phyloP scores from a whole-genome alignment of 106 monocot species.

The Xerophyta viscosa region DNA sequence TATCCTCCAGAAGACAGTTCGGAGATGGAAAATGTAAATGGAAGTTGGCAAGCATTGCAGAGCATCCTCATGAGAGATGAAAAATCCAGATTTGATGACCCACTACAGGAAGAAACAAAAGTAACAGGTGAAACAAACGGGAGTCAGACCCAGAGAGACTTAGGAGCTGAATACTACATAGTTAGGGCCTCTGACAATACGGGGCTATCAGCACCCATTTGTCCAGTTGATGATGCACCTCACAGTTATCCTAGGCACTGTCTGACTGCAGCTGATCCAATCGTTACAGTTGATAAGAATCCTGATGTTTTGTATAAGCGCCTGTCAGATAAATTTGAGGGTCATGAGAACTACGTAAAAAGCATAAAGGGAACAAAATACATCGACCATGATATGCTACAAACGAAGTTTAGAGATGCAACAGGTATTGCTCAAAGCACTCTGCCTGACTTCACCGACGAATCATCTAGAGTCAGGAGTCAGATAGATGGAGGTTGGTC shows the following conservation, averaged over 20 bases:
- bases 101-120: neutral
- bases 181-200: neutral
- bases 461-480: neutral
- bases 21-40: neutral
- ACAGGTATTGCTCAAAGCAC: neutral
- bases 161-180: conserved; percentile 4
- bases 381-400: conserved; percentile 1
- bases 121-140: neutral
- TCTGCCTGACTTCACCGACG: neutral
- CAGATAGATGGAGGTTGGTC: conserved; percentile 19
- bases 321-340: conserved; percentile 7
- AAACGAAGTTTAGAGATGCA: neutral
- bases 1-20: neutral
- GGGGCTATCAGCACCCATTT: neutral
- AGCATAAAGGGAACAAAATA: conserved; percentile 3
- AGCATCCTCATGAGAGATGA: conserved; percentile 22
- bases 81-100: neutral
- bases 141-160: neutral
- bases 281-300: neutral
- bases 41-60: conserved; percentile 20
- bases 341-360: conserved; percentile 2
- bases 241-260: neutral
- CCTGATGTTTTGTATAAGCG: neutral
- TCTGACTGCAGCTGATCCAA: conserved; percentile 5
- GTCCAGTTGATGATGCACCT: conserved; percentile 8